These are phyloP conservation scores for Trypanosoma scelopori DNA, from an alignment of 208 protist genomes.

Conservation along the genomic window DNA sequence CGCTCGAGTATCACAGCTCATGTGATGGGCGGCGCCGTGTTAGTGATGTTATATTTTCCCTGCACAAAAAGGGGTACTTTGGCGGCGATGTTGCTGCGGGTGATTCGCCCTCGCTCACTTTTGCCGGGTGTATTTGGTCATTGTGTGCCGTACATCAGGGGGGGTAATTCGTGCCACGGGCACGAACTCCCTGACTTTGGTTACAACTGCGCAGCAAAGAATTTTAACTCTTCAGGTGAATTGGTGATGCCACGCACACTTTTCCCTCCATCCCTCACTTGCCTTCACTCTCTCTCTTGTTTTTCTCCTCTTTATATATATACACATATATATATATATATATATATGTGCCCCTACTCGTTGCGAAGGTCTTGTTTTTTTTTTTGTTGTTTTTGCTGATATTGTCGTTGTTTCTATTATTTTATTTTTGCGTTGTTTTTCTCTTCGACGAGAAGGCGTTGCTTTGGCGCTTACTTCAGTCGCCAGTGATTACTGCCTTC, in stretches of 20 bases:
- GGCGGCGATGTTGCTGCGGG: background rate
- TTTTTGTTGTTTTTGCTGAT: too few relatives aligned
- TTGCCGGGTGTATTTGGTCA: conserved; percentile 1
- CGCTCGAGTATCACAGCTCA: conserved; percentile 15
- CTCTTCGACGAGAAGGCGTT: too few relatives aligned
- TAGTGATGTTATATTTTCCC: conserved; percentile 6
- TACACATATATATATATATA: too few relatives aligned
- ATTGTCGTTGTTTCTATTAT: too few relatives aligned
- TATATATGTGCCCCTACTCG: too few relatives aligned
- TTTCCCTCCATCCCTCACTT: background rate
- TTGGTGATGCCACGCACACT: background rate
- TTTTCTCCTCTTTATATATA: too few relatives aligned
- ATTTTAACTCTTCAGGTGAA: background rate
- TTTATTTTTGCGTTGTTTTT: too few relatives aligned
- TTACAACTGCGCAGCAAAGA: background rate
- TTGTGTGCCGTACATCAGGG: background rate
- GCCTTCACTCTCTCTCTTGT: background rate
- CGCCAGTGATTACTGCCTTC: too few relatives aligned
- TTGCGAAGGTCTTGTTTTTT: too few relatives aligned
- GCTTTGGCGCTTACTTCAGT: too few relatives aligned
- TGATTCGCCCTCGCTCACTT: background rate
- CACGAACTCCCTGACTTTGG: background rate
- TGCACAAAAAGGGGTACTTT: conserved; percentile 15
- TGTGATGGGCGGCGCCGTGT: background rate
- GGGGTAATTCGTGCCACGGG: background rate